Conservation (phyloP, 2,329 filamentous ascomycete species). For the Akanthomyces muscarius region DNA sequence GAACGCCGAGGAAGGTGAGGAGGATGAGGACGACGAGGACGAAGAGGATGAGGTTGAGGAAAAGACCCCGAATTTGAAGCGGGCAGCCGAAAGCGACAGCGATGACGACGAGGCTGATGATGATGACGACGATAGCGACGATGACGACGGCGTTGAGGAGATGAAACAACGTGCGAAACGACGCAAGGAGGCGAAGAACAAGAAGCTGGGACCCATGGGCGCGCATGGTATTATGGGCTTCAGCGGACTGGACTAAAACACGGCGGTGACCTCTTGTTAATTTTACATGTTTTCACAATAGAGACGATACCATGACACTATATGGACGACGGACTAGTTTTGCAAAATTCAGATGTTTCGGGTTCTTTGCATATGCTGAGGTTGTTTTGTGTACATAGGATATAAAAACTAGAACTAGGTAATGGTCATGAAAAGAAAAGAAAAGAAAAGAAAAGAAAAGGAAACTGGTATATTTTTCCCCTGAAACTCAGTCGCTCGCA, state of each 20-base stretch:
- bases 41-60: slow-evolving; percentile 31
- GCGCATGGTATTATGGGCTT: slow-evolving; percentile 50
- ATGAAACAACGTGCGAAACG: slow-evolving; percentile 45
- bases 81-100: slow-evolving; percentile 46
- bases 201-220: slow-evolving; percentile 46
- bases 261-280: background rate
- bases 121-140: slow-evolving; percentile 31
- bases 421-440: background rate
- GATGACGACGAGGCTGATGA: slow-evolving; percentile 39
- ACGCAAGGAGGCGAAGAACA: slow-evolving; percentile 39
- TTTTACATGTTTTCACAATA: slow-evolving; percentile 4
- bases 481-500: background rate
- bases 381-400: background rate
- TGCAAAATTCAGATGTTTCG: background rate
- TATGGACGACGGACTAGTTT: background rate
- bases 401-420: background rate
- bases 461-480: background rate
- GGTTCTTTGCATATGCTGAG: background rate
- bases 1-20: slow-evolving; percentile 46
- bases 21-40: slow-evolving; percentile 40
- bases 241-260: slow-evolving; percentile 40
- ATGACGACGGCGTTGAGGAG: slow-evolving; percentile 31
- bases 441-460: background rate
- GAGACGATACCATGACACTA: slow-evolving; percentile 9
- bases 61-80: slow-evolving; percentile 41